phyloP scores from a whole-genome alignment of 2,329 filamentous ascomycete genomes.

The Sporothrix pallida region DNA sequence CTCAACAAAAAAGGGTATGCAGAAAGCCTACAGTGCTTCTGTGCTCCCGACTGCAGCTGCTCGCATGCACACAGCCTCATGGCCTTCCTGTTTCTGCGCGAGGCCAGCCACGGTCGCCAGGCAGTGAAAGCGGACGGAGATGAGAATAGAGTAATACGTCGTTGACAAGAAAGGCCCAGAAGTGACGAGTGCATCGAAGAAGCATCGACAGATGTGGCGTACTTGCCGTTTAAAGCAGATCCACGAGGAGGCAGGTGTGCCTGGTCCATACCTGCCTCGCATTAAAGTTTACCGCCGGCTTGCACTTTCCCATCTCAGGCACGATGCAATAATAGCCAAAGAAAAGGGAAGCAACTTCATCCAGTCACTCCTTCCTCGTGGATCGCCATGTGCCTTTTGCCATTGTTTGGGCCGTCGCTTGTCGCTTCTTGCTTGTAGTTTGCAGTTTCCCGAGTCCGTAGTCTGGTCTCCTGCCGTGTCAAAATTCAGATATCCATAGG shows the following conservation, averaged over 20 bases:
- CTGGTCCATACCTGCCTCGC: too few species aligned
- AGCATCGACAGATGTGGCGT: neutral
- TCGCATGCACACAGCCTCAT: constrained; percentile 14
- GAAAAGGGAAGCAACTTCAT: neutral
- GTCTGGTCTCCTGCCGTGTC: neutral
- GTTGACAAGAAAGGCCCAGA: too few species aligned
- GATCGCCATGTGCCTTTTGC: neutral
- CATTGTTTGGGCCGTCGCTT: too few species aligned
- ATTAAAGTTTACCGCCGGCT: too few species aligned
- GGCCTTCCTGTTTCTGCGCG: neutral
- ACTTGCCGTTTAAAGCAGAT: neutral
- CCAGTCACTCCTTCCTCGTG: constrained; percentile 22
- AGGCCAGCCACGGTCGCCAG: constrained; percentile 11
- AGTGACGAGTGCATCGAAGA: neutral
- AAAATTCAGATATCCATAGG: neutral
- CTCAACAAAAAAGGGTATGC: neutral
- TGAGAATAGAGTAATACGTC: too few species aligned
- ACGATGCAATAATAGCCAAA: neutral
- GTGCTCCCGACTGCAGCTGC: too few species aligned
- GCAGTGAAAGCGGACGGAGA: neutral
- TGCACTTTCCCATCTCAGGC: neutral
- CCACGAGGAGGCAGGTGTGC: neutral
- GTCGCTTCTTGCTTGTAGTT: neutral
- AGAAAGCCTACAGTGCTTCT: neutral
- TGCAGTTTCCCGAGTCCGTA: neutral